phyloP scores from a whole-genome alignment of 1,284 basidiomycete genomes.

The Peniophora sp. region DNA sequence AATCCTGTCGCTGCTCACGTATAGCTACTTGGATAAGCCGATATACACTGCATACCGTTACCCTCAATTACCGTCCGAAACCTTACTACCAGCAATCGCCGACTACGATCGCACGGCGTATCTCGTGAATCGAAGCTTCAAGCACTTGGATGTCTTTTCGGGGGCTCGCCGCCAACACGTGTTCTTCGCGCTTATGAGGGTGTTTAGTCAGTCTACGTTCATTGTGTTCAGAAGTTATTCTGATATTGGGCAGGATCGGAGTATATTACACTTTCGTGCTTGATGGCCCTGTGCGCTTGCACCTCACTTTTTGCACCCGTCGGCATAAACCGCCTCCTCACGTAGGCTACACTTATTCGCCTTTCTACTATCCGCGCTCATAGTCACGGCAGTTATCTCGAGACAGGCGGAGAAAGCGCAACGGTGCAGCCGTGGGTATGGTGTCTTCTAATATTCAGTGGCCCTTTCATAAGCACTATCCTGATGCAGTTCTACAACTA shows the following conservation, averaged over 20 bases:
- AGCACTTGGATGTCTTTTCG: constrained; percentile 21
- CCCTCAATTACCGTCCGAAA: constrained; percentile 29
- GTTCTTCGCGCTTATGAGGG: constrained; percentile 15
- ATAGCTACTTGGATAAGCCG: constrained; percentile 40
- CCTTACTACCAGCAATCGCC: constrained; percentile 33
- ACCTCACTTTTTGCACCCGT: constrained; percentile 28
- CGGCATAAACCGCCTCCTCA: constrained; percentile 35
- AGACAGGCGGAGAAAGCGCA: constrained; percentile 27
- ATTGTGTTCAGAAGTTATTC: constrained; percentile 15
- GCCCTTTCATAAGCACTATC: constrained; percentile 34
- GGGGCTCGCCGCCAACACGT: constrained; percentile 14
- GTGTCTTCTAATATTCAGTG: constrained; percentile 53
- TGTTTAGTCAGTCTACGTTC: not conserved
- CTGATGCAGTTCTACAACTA: constrained; percentile 30
- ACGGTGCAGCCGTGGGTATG: constrained; percentile 47
- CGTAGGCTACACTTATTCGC: constrained; percentile 12
- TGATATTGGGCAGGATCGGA: constrained; percentile 11
- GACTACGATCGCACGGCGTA: constrained; percentile 29
- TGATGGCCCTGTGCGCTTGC: not conserved
- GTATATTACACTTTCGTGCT: not conserved
- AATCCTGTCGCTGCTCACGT: constrained; percentile 47
- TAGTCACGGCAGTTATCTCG: constrained; percentile 26
- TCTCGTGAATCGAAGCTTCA: constrained; percentile 23
- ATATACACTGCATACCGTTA: constrained; percentile 18
- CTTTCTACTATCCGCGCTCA: not conserved